phyloP scores from a whole-genome alignment of 768 basidiomycete genomes.

The Phanerochaete carnosa region DNA sequence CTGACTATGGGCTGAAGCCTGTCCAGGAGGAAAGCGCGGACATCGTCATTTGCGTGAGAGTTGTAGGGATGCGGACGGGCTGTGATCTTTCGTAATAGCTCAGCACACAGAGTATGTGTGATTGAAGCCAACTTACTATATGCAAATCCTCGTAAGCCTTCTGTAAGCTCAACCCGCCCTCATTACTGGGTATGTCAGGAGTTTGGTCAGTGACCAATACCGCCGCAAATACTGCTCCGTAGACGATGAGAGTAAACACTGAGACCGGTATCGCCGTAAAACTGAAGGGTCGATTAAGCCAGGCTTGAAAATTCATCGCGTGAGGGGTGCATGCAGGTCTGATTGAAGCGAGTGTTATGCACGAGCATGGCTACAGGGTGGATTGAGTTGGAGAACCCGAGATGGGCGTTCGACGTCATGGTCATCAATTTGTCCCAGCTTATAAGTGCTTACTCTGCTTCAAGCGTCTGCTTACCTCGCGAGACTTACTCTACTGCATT shows the following conservation, averaged over 20 bases:
- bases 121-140: conserved; percentile 32
- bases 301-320: conserved; percentile 6
- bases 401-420: not conserved
- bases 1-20: conserved; percentile 48
- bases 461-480: not conserved
- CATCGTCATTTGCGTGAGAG: conserved; percentile 71
- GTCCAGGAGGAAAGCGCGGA: conserved; percentile 55
- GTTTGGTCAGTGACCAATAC: conserved; percentile 49
- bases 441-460: not conserved
- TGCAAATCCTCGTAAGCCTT: conserved; percentile 60
- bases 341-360: not conserved
- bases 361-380: not conserved
- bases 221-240: conserved; percentile 42
- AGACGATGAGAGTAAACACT: conserved; percentile 44
- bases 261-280: conserved; percentile 44
- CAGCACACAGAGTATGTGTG: not conserved
- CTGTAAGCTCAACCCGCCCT: conserved; percentile 39
- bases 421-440: not conserved
- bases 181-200: conserved; percentile 40
- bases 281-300: conserved; percentile 16
- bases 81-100: conserved; percentile 47
- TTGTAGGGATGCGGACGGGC: conserved; percentile 73
- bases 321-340: not conserved
- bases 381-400: not conserved
- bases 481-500: no score